Base-by-base conservation (phyloP, 2,329 filamentous ascomycete species). In the Sclerotinia sclerotiorum region DNA sequence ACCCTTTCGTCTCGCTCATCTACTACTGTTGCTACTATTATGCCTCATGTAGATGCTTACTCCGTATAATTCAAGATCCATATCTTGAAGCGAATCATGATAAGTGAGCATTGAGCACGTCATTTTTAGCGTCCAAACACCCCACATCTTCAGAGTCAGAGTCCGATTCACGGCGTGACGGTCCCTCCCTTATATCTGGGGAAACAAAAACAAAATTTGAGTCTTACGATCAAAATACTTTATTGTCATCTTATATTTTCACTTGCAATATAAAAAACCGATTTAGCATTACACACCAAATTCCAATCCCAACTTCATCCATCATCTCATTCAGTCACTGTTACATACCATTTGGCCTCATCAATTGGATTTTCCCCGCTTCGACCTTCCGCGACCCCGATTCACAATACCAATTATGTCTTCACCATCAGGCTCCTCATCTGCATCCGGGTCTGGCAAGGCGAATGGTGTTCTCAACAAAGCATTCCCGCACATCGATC, bases 401-500 rank as follows among this genome's bases (percentile, higher is more conserved):
- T 55, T 35, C 49, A 44, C 11, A 48, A 46, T 27, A 29, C n/a
- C 49, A 57, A 42, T 63, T 63, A 78, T 78, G 76, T 77, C 76
- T 73, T 74, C 77, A 76, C 74, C 76, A 73, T 73, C 77, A 74
- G 72, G 71, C 27, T 71, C 73, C 27, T 63, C 65, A 29, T 32
- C 61, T 55, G 57, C 48, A 56, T 72, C 71, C 42, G 70, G 72
- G 65, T 57, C 70, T 65, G 70, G 69, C n/a, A 75, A 73, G 65
- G 67, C 69, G 65, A 76, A 70, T 71, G 72, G 65, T n/a, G 72
- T 65, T 56, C 55, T 72, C 48, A 70, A 70, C 27, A 77, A 78
- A 70, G 72, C 71, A 32, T 70, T 77, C 27, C 57, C 74, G 55
- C 84, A 87, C 73, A 83, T 94, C 72, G 93, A 97, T 78, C 83